Percentiles rank a stretch among this genome's conserved stretches.
phyloP scores from a whole-genome alignment of 2,329 filamentous ascomycete genomes.

The Aureobasidium vineae region DNA sequence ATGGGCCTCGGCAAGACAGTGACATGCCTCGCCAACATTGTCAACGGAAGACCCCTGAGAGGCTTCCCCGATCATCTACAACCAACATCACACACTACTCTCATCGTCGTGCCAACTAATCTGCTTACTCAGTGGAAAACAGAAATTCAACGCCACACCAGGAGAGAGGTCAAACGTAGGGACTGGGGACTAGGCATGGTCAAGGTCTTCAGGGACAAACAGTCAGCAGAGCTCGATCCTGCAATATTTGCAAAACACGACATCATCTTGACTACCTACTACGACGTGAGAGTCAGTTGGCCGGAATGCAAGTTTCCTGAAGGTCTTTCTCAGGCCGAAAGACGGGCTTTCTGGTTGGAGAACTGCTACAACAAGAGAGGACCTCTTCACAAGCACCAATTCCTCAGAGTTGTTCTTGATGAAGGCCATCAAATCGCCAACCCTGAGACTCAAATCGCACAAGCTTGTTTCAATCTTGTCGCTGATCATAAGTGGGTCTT shows the following conservation, averaged over 20 bases:
- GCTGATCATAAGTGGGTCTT: constrained; percentile 45
- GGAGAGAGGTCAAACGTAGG: not conserved
- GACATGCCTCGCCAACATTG: constrained; percentile 47
- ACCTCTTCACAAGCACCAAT: constrained; percentile 43
- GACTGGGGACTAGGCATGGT: constrained; percentile 28
- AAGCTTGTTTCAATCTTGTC: constrained; percentile 47
- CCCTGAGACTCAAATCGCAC: constrained; percentile 41
- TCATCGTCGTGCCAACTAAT: constrained; percentile 45
- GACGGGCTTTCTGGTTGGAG: constrained; percentile 43
- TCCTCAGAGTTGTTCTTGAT: constrained; percentile 56
- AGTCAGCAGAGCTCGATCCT: not conserved
- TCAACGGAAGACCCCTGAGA: constrained; percentile 40
- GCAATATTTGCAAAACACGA: constrained; percentile 29
- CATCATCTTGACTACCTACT: constrained; percentile 45
- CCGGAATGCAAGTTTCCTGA: not conserved
- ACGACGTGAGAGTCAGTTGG: constrained; percentile 43
- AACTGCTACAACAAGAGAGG: constrained; percentile 39
- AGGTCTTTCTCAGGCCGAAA: constrained; percentile 31
- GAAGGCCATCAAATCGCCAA: constrained; percentile 60
- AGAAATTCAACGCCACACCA: constrained; percentile 35
- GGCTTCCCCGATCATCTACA: constrained; percentile 9
- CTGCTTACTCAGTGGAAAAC: constrained; percentile 42
- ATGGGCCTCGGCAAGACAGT: constrained; percentile 47
- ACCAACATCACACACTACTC: constrained; percentile 37
- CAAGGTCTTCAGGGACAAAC: constrained; percentile 19